Conservation (phyloP, 176 grass and related monocot genomes). For the Avena insularis region DNA sequence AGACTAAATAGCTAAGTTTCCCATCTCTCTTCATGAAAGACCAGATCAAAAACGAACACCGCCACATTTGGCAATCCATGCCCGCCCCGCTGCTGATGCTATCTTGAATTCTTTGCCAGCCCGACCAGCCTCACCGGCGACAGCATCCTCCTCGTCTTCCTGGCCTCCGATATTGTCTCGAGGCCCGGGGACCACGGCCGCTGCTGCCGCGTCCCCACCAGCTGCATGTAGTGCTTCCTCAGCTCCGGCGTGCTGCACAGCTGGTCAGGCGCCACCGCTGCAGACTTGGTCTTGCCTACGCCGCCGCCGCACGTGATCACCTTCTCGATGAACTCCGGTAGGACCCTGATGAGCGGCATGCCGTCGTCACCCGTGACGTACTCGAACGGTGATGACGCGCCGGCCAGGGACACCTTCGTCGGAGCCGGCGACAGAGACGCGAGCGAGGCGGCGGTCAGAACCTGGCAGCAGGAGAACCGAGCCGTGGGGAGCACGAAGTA, state of each 20-base stretch:
- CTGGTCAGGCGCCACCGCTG: slow-evolving; percentile 12
- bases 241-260: slow-evolving; percentile 87
- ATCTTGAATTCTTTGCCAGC: slow-evolving; percentile 44
- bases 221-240: slow-evolving; percentile 85
- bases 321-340: slow-evolving; percentile 83
- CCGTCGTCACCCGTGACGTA: slow-evolving; percentile 74
- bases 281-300: slow-evolving; percentile 7
- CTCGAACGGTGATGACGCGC: slow-evolving; percentile 61
- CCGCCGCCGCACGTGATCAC: slow-evolving; percentile 49
- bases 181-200: slow-evolving; percentile 80
- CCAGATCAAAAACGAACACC: background rate
- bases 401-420: slow-evolving; percentile 47
- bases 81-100: background rate
- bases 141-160: slow-evolving; percentile 48
- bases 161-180: slow-evolving; percentile 78
- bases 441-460: slow-evolving; percentile 74
- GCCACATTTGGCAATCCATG: background rate
- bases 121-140: slow-evolving; percentile 46
- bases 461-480: slow-evolving; percentile 54
- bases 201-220: slow-evolving; percentile 61
- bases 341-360: slow-evolving; percentile 67
- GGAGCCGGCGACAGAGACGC: slow-evolving; percentile 67
- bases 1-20: background rate
- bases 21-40: background rate
- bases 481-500: slow-evolving; percentile 85